Percentiles rank a stretch among this genome's conserved stretches.
These are phyloP conservation scores for Globisporangium polare DNA, from an alignment of 352 stramenopile species.

Conservation along the genomic window DNA sequence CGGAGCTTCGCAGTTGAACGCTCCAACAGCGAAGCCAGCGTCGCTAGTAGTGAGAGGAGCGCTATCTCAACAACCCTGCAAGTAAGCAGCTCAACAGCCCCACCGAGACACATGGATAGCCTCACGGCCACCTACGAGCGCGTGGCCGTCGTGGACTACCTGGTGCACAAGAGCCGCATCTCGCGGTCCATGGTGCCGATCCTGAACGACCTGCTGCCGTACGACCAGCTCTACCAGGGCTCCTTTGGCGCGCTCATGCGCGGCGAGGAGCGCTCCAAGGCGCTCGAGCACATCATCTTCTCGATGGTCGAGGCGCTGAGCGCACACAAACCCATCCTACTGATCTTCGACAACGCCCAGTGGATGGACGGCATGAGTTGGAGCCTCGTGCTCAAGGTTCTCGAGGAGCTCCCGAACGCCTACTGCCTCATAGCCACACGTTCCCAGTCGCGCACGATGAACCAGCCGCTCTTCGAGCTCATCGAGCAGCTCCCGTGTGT, in stretches of 20 bases:
- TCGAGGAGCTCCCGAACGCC: constrained; percentile 58
- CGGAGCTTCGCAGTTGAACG: neutral
- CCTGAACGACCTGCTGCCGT: constrained; percentile 49
- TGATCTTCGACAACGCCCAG: constrained; percentile 72
- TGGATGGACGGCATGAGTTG: constrained; percentile 73
- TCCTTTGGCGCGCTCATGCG: constrained; percentile 21
- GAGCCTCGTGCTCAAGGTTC: constrained; percentile 48
- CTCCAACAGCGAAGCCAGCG: neutral
- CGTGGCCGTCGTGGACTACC: constrained; percentile 50
- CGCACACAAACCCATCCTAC: constrained; percentile 48
- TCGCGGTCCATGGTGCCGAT: constrained; percentile 36
- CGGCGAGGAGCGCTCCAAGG: constrained; percentile 42
- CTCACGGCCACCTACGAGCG: constrained; percentile 29
- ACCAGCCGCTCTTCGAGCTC: constrained; percentile 35
- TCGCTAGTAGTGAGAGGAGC: neutral
- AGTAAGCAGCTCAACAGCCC: neutral
- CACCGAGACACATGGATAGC: neutral
- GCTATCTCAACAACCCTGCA: neutral
- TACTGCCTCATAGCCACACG: constrained; percentile 51
- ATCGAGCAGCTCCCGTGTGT: constrained; percentile 31
- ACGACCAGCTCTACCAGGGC: constrained; percentile 28
- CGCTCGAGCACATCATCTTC: constrained; percentile 53
- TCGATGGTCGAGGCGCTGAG: constrained; percentile 51
- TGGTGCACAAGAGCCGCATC: constrained; percentile 42
- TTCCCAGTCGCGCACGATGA: constrained; percentile 27